phyloP scores from a whole-genome alignment of 306 rosid genomes.

The Datisca glomerata region DNA sequence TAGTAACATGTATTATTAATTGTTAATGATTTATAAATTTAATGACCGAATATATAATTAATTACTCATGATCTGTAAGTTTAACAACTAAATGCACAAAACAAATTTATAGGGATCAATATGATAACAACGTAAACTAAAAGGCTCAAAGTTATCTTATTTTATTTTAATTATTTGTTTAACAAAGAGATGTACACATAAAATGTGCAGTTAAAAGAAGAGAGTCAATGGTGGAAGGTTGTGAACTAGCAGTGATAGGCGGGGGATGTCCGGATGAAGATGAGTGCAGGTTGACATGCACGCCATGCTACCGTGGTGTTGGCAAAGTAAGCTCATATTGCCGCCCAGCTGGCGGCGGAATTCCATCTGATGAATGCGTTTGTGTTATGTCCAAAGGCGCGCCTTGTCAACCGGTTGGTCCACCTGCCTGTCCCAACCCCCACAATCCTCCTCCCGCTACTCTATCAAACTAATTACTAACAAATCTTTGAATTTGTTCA shows the following conservation, averaged over 20 bases:
- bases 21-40: too few relatives aligned
- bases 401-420: conserved; percentile 8
- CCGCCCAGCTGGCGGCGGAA: not conserved
- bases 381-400: conserved; percentile 9
- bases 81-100: too few relatives aligned
- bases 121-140: too few relatives aligned
- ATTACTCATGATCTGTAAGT: too few relatives aligned
- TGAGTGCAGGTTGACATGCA: conserved; percentile 1
- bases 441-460: not conserved
- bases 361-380: not conserved
- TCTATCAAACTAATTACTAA: too few relatives aligned
- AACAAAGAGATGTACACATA: too few relatives aligned
- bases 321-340: not conserved
- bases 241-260: not conserved
- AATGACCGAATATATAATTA: too few relatives aligned
- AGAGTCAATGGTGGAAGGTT: not conserved
- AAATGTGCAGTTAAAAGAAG: not conserved
- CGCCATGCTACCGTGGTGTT: conserved; percentile 7
- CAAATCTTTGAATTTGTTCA: too few relatives aligned
- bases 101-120: too few relatives aligned
- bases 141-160: too few relatives aligned
- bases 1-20: too few relatives aligned
- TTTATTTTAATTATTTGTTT: too few relatives aligned
- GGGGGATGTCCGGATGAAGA: conserved; percentile 11
- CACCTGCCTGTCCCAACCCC: conserved; percentile 9